Evolutionary conservation across 1,139 yeast genomes (phyloP).

Genomic region (Insectozyma bohioensis): DNA sequence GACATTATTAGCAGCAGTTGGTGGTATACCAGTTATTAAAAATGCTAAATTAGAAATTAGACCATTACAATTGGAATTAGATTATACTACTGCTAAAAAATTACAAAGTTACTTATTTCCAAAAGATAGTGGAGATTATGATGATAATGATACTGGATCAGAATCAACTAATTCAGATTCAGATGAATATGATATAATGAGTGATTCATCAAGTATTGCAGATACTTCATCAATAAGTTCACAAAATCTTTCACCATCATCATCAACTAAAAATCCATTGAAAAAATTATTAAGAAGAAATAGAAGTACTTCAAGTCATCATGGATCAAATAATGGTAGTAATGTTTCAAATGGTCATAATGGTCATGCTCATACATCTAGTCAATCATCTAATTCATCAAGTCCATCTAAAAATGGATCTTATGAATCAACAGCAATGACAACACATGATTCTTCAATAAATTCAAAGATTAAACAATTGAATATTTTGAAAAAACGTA

Average conservation of each 20-base stretch:
- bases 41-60: conserved; percentile 52
- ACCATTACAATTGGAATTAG: conserved; percentile 74
- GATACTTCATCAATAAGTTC: not conserved
- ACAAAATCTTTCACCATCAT: not conserved
- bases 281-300: conserved; percentile 12
- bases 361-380: no score
- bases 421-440: conserved; percentile 3
- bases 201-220: conserved; percentile 5
- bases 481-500: no score
- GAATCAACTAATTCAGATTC: conserved; percentile 6
- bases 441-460: conserved; percentile 2
- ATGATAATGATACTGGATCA: conserved; percentile 6
- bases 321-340: conserved; percentile 3
- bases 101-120: conserved; percentile 70
- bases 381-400: conserved; percentile 5
- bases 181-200: conserved; percentile 1
- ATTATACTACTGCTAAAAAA: conserved; percentile 62
- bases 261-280: conserved; percentile 17
- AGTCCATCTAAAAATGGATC: conserved; percentile 3
- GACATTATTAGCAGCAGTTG: conserved; percentile 78
- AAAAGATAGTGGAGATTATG: conserved; percentile 24
- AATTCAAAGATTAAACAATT: conserved; percentile 2
- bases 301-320: conserved; percentile 6
- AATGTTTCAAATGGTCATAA: no score
- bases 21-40: conserved; percentile 71